Percentiles rank a stretch among this genome's conserved stretches.
Conservation (phyloP, 2,329 filamentous ascomycete species). For the Hypoxylon rubiginosum region DNA sequence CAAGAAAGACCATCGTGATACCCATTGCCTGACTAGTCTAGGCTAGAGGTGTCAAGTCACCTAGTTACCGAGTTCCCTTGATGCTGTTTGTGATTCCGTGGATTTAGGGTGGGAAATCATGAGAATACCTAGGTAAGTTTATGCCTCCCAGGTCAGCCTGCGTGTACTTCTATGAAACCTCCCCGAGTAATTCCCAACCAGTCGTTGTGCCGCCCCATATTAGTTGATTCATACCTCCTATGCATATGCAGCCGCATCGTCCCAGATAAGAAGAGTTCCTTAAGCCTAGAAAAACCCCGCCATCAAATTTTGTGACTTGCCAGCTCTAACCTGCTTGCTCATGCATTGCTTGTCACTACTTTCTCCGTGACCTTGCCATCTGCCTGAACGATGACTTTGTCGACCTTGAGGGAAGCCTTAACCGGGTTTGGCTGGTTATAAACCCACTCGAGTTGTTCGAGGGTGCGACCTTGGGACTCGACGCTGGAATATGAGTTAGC, state of each 20-base stretch:
- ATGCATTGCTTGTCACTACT: slow-evolving; percentile 49
- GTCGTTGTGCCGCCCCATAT: too few relatives aligned
- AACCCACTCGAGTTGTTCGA: slow-evolving; percentile 65
- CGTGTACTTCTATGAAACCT: too few relatives aligned
- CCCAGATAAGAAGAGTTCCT: not conserved
- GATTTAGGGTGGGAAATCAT: not conserved
- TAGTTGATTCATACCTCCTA: not conserved
- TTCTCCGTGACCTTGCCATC: slow-evolving; percentile 63
- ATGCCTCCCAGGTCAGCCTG: too few relatives aligned
- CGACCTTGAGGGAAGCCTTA: slow-evolving; percentile 64
- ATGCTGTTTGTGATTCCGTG: slow-evolving; percentile 5
- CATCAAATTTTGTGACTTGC: not conserved
- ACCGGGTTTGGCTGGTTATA: slow-evolving; percentile 64
- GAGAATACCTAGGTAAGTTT: too few relatives aligned
- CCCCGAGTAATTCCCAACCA: too few relatives aligned
- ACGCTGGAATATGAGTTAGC: slow-evolving; percentile 54
- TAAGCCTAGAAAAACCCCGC: not conserved
- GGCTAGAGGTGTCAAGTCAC: too few relatives aligned
- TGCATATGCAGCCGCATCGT: not conserved
- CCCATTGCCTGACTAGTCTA: too few relatives aligned
- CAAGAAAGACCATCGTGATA: too few relatives aligned
- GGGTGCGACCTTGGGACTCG: slow-evolving; percentile 63
- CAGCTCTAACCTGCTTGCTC: not conserved
- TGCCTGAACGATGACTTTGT: slow-evolving; percentile 61
- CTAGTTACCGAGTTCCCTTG: too few relatives aligned